These are phyloP conservation scores for Aureobasidium sp. DNA, from an alignment of 2,329 filamentous ascomycete genomes.

Conservation along the genomic window DNA sequence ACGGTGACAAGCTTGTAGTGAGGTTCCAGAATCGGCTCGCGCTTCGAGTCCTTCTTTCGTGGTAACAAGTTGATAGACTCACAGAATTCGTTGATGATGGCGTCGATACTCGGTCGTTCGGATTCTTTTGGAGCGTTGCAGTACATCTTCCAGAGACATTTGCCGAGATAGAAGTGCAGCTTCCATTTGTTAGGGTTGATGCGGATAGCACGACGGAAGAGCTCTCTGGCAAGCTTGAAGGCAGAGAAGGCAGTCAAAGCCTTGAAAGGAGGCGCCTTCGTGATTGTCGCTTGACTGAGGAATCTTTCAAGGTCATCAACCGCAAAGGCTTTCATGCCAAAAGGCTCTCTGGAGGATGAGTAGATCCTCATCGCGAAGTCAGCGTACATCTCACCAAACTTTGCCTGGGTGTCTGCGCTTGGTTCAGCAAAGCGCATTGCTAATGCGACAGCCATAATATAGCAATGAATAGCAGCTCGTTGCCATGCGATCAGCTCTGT, in stretches of 20 bases:
- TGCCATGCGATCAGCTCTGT: conserved; percentile 68
- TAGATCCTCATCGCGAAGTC: conserved; percentile 65
- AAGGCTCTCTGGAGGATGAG: conserved; percentile 60
- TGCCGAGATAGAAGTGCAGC: conserved; percentile 62
- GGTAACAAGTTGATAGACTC: conserved; percentile 55
- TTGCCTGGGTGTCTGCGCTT: conserved; percentile 46
- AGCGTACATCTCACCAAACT: conserved; percentile 58
- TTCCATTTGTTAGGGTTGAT: conserved; percentile 57
- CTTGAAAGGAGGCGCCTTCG: conserved; percentile 50
- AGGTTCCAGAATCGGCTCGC: conserved; percentile 80
- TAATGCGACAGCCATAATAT: conserved; percentile 59
- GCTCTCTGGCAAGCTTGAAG: conserved; percentile 57
- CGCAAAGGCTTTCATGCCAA: conserved; percentile 60
- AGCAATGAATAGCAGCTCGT: conserved; percentile 74
- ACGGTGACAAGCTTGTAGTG: conserved; percentile 86
- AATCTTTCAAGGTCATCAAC: conserved; percentile 56
- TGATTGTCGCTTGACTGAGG: conserved; percentile 52
- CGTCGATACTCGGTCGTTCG: conserved; percentile 1
- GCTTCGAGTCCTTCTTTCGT: conserved; percentile 43
- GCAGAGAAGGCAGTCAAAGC: conserved; percentile 53
- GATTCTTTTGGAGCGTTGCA: background rate
- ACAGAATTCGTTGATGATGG: conserved; percentile 22
- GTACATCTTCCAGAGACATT: conserved; percentile 68
- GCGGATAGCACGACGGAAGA: conserved; percentile 54
- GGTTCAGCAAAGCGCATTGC: conserved; percentile 52